Base-by-base conservation (phyloP, 345 rosid genomes). In the Populus pruinosa region DNA sequence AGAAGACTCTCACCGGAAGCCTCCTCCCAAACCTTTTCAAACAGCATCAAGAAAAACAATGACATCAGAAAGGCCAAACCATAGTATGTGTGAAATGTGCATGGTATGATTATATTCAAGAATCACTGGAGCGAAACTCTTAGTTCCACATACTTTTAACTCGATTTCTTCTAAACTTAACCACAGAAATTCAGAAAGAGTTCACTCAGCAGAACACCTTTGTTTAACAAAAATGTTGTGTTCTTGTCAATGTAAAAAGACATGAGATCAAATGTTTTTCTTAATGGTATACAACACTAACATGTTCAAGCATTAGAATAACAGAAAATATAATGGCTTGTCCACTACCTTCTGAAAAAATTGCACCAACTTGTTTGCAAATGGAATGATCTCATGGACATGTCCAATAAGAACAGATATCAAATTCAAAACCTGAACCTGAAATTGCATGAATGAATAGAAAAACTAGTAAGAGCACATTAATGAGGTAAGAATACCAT, bases 361-460 rank as follows among this genome's bases (percentile, higher is more conserved):
- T 29, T 87, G 90, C 82, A 91, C 88, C 85, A 96, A 84, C 85
- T 91, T 88, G 86, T 86, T 80, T 76, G 93, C 87, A 77, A 85
- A 96, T 69, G 98, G 94, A 84, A 89, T 65, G 82, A 96, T 87
- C 86, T 89, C 93, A 55, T 82, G 83, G 77, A 91, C 92, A 73
- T 90, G 93, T 39, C 92, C 96, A 75, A 96, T 87, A 33, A 96
- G 94, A 79, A 89, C 86, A 72, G 98, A 92, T 74, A 93, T 91
- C 86, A 96, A 88, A 87, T 96, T 89, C 80, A 96, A 85, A 85
- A 93, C 88, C 88, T 93, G 98, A 86, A 96, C 98, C 99, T 96
- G 97, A 76, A 84, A 85, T 63, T 31, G 69, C 73, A 64, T 61
- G 33, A 78, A 71, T 62, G 69, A 75, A 73, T 20, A 67, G 68